Percentiles rank a stretch among this genome's conserved stretches.
phyloP scores from a whole-genome alignment of 129 eudicot genomes.

The Lonicera japonica region DNA sequence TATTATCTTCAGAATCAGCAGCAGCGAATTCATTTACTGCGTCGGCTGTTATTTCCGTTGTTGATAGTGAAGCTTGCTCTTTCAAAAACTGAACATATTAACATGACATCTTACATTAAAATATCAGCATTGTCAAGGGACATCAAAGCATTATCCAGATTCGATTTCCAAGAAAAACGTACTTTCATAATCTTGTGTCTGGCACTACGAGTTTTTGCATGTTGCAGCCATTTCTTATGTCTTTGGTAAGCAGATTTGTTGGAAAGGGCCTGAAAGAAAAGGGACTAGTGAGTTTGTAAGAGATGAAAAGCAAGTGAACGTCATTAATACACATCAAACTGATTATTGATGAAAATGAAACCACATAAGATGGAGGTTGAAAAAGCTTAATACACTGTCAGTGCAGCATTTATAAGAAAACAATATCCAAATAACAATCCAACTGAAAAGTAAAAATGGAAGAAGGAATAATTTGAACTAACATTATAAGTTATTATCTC shows the following conservation, averaged over 20 bases:
- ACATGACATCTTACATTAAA: not conserved
- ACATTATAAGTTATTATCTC: slow-evolving; percentile 85
- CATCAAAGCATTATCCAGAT: not conserved
- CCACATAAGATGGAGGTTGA: too few species aligned
- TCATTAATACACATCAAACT: too few species aligned
- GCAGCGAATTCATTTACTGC: slow-evolving; percentile 62
- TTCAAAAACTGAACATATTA: slow-evolving; percentile 61
- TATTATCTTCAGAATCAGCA: slow-evolving; percentile 53
- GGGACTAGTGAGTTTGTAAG: not conserved
- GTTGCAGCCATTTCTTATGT: slow-evolving; percentile 83
- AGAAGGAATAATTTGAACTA: slow-evolving; percentile 27
- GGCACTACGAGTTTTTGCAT: slow-evolving; percentile 97
- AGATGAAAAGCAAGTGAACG: not conserved
- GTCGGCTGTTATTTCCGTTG: slow-evolving; percentile 64
- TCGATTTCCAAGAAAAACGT: slow-evolving; percentile 17
- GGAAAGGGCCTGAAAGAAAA: slow-evolving; percentile 59
- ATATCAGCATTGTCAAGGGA: slow-evolving; percentile 7
- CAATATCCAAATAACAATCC: not conserved
- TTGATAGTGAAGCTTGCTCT: slow-evolving; percentile 86
- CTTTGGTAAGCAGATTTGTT: slow-evolving; percentile 79
- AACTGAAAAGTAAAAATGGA: slow-evolving; percentile 4
- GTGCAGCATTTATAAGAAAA: too few species aligned
- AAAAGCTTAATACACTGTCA: too few species aligned
- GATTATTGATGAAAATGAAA: too few species aligned
- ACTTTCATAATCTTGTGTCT: slow-evolving; percentile 89